Base-by-base conservation (phyloP, 805 yeast genomes). In the Nakazawaea wyomingensis region DNA sequence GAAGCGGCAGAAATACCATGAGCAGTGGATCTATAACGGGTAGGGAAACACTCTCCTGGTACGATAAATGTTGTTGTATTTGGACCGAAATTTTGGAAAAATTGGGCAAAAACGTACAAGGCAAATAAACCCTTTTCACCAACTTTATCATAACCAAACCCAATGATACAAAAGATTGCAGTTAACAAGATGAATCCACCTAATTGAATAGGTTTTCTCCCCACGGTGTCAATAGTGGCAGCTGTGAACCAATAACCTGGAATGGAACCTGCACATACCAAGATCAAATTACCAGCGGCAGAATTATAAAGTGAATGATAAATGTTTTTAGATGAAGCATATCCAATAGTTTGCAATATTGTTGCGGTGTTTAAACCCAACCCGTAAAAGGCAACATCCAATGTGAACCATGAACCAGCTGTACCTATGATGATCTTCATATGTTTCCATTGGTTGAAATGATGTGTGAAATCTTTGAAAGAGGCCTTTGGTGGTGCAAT, bases 21-120 rank as follows among this genome's bases (percentile, higher is more conserved):
- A 38, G 96, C 96, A 53, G 95, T 80, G 19, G 96, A 87, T 81
- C 96, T 84, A 70, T 87, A 88, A 74, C 96, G 82, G 45, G 96
- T 88, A 63, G 96, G 96, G 83, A 72, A 89, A 61, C 79, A 70
- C 71, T 88, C 96, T 68, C 95, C 96, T 39, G 96, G 96, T 60
- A 85, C 75, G 57, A 88, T 79, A 62, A 88, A 88, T 43, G 96
- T 88, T 38, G 96, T 89, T 48, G 89, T 80, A 73, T 88, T 88
- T 62, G 96, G 96, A 61, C 96, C 96, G 56, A 86, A 88, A 66
- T 88, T 88, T 65, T 82, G 80, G 82, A 88, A 88, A 63, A 88
- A 85, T 69, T 88, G 96, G 48, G 82, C 78, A 47, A 88, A 64
- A 53, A 87, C 79, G 70, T 85, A 88, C 41, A 88, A 65, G 46